A percentile compares a stretch with the other conserved stretches of the same genome.
These are phyloP conservation scores for Kodamaea alishanica DNA, from an alignment of 1,139 yeast species.

Conservation along the genomic window DNA sequence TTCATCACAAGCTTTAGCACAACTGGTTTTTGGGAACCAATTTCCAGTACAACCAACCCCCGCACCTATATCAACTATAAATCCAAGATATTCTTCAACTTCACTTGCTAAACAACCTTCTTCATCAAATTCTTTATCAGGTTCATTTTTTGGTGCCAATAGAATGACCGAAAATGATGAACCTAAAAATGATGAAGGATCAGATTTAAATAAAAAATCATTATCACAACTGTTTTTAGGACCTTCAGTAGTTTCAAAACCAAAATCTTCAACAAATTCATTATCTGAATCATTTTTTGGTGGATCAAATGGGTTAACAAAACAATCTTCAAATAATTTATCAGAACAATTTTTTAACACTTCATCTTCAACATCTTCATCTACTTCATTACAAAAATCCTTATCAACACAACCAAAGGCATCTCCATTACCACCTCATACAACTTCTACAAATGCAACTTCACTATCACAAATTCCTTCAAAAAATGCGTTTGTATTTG, in stretches of 20 bases:
- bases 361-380: slow-evolving; percentile 5
- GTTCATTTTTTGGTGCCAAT: slow-evolving; percentile 25
- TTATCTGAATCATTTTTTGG: slow-evolving; percentile 34
- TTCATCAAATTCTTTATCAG: slow-evolving; percentile 38
- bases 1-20: slow-evolving; percentile 47
- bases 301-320: slow-evolving; percentile 10
- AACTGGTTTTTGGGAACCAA: slow-evolving; percentile 33
- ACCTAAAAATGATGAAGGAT: neutral
- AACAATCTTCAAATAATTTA: slow-evolving; percentile 15
- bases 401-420: slow-evolving; percentile 33
- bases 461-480: slow-evolving; percentile 10
- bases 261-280: slow-evolving; percentile 40
- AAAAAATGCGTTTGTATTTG: slow-evolving; percentile 28
- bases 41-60: slow-evolving; percentile 28
- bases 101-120: slow-evolving; percentile 41
- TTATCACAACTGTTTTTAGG: slow-evolving; percentile 34
- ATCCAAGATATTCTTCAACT: slow-evolving; percentile 35
- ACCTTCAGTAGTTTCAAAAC: slow-evolving; percentile 22
- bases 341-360: slow-evolving; percentile 19
- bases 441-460: slow-evolving; percentile 45
- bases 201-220: slow-evolving; percentile 16
- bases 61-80: slow-evolving; percentile 27
- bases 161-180: slow-evolving; percentile 4
- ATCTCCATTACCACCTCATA: slow-evolving; percentile 45
- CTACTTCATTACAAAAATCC: slow-evolving; percentile 10